Evolutionary conservation across 495 filamentous ascomycete species (phyloP).

Genomic region (Trichoderma gamsii): DNA sequence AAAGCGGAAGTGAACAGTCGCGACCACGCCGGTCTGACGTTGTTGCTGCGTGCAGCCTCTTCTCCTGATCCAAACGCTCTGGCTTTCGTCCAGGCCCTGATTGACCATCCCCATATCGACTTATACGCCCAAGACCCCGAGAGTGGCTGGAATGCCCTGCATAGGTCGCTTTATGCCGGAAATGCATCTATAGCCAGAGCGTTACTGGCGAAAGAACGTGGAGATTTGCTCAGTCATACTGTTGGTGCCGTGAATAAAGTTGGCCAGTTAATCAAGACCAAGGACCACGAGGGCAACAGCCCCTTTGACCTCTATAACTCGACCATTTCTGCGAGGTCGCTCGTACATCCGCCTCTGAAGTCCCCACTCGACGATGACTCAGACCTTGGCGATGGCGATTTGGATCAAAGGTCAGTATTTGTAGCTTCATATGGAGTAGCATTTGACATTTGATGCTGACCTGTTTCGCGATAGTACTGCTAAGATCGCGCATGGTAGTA

Average conservation of each 20-base stretch:
- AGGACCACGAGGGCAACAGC: conserved; percentile 90
- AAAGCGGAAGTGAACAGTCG: conserved; percentile 74
- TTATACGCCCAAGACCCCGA: conserved; percentile 81
- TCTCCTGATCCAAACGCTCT: conserved; percentile 60
- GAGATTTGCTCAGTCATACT: conserved; percentile 51
- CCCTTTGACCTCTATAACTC: conserved; percentile 87
- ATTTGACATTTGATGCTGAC: conserved; percentile 16
- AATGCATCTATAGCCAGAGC: conserved; percentile 80
- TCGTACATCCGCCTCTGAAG: conserved; percentile 29
- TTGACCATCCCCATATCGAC: conserved; percentile 78
- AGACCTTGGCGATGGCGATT: conserved; percentile 33
- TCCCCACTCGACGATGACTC: conserved; percentile 33
- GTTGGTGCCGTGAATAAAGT: conserved; percentile 40
- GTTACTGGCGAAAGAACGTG: conserved; percentile 68
- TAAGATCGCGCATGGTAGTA: conserved; percentile 21
- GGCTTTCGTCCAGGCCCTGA: conserved; percentile 67
- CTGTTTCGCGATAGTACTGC: not conserved
- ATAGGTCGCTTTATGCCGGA: conserved; percentile 87
- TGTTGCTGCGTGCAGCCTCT: conserved; percentile 81
- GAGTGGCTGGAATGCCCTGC: conserved; percentile 92
- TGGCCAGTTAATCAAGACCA: conserved; percentile 79
- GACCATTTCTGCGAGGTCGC: conserved; percentile 61
- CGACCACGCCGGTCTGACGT: conserved; percentile 67
- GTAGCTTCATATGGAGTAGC: not conserved
- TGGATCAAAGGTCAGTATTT: conserved; percentile 18